Conservation (phyloP, 768 basidiomycete species). For the Lactarius hengduanensis region DNA sequence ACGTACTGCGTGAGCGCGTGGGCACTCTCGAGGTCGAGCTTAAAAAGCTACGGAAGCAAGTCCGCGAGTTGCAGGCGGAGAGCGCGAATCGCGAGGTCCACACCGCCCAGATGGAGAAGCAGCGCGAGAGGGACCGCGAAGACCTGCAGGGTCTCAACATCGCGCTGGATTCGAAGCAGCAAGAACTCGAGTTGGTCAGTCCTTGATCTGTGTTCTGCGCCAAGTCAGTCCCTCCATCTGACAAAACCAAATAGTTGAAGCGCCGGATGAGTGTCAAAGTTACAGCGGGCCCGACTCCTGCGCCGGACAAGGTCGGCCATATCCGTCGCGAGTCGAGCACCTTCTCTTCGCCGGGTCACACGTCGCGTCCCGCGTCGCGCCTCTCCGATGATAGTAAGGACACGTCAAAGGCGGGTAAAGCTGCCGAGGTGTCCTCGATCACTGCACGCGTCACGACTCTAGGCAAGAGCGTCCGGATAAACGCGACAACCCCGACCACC, state of each 20-base stretch:
- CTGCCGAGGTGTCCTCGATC: slow-evolving; percentile 9
- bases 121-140: slow-evolving; percentile 65
- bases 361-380: slow-evolving; percentile 26
- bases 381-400: slow-evolving; percentile 27
- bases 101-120: slow-evolving; percentile 68
- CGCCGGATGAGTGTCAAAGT: slow-evolving; percentile 27
- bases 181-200: slow-evolving; percentile 85
- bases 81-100: slow-evolving; percentile 85
- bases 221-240: not conserved
- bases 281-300: slow-evolving; percentile 23
- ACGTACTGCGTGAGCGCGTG: slow-evolving; percentile 50
- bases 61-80: slow-evolving; percentile 72
- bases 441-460: slow-evolving; percentile 20
- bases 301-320: slow-evolving; percentile 18
- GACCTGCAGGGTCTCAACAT: slow-evolving; percentile 85
- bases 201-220: slow-evolving; percentile 1
- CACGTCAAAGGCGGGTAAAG: slow-evolving; percentile 22
- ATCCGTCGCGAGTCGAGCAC: slow-evolving; percentile 28
- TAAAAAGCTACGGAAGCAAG: slow-evolving; percentile 56
- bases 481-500: slow-evolving; percentile 23
- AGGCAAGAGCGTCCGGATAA: slow-evolving; percentile 29
- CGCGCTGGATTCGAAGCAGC: slow-evolving; percentile 90
- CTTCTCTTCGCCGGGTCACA: slow-evolving; percentile 16
- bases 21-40: slow-evolving; percentile 54
- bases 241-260: slow-evolving; percentile 12